Conservation (phyloP, 2,329 filamentous ascomycete genomes). For the Cercospora sesami region DNA sequence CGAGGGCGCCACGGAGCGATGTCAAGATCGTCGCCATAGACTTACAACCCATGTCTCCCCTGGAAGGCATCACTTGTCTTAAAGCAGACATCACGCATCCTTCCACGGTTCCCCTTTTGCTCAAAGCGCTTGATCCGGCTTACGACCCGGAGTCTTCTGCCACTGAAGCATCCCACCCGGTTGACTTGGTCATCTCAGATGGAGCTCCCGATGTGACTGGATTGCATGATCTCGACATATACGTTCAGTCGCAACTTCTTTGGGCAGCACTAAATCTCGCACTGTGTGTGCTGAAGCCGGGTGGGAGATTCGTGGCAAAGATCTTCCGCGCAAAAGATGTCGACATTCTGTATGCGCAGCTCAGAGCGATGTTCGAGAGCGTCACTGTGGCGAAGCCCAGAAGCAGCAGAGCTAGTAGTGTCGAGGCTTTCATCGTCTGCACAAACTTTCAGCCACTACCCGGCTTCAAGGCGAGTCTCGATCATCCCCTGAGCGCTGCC, state of each 20-base stretch:
- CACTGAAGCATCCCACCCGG: constrained; percentile 64
- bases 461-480: constrained; percentile 73
- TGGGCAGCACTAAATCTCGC: constrained; percentile 93
- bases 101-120: constrained; percentile 84
- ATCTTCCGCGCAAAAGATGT: constrained; percentile 95
- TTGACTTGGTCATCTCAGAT: constrained; percentile 92
- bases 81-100: constrained; percentile 97
- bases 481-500: constrained; percentile 67
- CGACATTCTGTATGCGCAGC: constrained; percentile 90
- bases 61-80: constrained; percentile 88
- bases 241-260: constrained; percentile 92
- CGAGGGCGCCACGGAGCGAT: constrained; percentile 42
- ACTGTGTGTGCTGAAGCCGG: constrained; percentile 85
- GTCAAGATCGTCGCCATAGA: constrained; percentile 97
- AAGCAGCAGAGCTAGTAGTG: constrained; percentile 90
- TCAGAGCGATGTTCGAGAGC: constrained; percentile 83
- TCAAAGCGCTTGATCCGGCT: constrained; percentile 77
- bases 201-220: constrained; percentile 96
- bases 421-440: constrained; percentile 96
- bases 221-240: constrained; percentile 95
- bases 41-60: constrained; percentile 89
- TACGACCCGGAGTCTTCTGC: constrained; percentile 41
- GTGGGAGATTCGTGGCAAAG: constrained; percentile 96
- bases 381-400: constrained; percentile 92
- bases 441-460: constrained; percentile 79